phyloP scores from a whole-genome alignment of 805 yeast species.

The Yamadazyma insecticola region DNA sequence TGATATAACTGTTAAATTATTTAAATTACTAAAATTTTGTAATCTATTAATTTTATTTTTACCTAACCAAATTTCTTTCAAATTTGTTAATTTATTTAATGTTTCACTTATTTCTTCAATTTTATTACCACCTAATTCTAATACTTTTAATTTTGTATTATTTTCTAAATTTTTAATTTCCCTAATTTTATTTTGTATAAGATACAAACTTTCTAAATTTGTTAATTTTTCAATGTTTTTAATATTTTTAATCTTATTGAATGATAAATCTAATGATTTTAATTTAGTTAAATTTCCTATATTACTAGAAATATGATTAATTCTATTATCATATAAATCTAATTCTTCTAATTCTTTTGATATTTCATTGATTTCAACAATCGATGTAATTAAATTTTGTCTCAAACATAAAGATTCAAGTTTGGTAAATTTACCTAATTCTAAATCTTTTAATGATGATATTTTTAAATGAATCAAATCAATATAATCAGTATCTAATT shows the following conservation, averaged over 20 bases:
- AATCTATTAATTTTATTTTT: slow-evolving; percentile 70
- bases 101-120: slow-evolving; percentile 54
- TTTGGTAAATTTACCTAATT: slow-evolving; percentile 50
- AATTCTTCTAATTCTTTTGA: slow-evolving; percentile 59
- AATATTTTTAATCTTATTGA: slow-evolving; percentile 83
- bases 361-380: slow-evolving; percentile 51
- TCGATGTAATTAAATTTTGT: slow-evolving; percentile 75
- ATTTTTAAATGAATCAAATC: slow-evolving; percentile 72
- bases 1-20: slow-evolving; percentile 68
- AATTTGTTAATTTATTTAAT: slow-evolving; percentile 47
- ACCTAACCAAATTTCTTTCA: slow-evolving; percentile 88
- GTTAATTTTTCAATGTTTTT: slow-evolving; percentile 66
- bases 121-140: slow-evolving; percentile 90
- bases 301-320: slow-evolving; percentile 76
- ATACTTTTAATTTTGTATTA: slow-evolving; percentile 52
- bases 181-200: slow-evolving; percentile 83
- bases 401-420: slow-evolving; percentile 67
- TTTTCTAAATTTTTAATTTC: slow-evolving; percentile 64
- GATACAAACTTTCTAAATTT: slow-evolving; percentile 63
- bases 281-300: slow-evolving; percentile 56
- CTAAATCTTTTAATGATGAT: slow-evolving; percentile 55
- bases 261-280: slow-evolving; percentile 71
- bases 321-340: slow-evolving; percentile 89
- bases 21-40: slow-evolving; percentile 55
- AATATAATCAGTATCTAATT: slow-evolving; percentile 54